A percentile compares a stretch with the other conserved stretches of the same genome.
Evolutionary conservation across 768 basidiomycete genomes (phyloP).

Genomic region (Daedaleopsis nitida): DNA sequence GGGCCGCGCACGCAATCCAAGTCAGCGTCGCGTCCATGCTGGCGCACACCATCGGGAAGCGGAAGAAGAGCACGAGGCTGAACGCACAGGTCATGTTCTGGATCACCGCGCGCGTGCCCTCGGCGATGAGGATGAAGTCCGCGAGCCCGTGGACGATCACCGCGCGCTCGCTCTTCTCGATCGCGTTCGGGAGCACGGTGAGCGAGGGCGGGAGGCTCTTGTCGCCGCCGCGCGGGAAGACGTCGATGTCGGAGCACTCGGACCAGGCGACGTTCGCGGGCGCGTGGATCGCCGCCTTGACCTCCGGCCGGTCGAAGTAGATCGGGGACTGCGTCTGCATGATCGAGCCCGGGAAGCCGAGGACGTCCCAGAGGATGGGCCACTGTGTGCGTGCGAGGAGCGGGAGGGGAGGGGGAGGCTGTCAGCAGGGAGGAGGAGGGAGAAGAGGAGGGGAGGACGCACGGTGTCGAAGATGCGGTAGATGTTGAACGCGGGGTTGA

Average conservation of each 20-base stretch:
- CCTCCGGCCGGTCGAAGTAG: conserved; percentile 71
- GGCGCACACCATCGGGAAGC: too few species aligned
- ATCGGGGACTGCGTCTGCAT: conserved; percentile 56
- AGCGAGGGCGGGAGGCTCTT: conserved; percentile 61
- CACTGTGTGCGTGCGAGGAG: conserved; percentile 31
- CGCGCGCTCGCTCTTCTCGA: conserved; percentile 69
- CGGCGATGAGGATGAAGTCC: conserved; percentile 73
- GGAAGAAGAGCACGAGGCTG: too few species aligned
- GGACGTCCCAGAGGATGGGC: conserved; percentile 77
- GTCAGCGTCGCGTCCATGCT: too few species aligned
- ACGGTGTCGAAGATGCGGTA: conserved; percentile 77
- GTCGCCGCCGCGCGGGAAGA: conserved; percentile 61
- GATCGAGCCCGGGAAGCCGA: conserved; percentile 66
- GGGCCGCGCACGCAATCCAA: too few species aligned
- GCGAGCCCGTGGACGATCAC: conserved; percentile 75
- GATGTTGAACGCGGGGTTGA: conserved; percentile 78
- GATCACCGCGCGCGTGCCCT: conserved; percentile 48
- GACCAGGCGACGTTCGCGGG: conserved; percentile 61
- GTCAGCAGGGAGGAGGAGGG: background rate
- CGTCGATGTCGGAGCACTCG: conserved; percentile 60
- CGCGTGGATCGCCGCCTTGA: conserved; percentile 73
- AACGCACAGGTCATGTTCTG: conserved; percentile 31
- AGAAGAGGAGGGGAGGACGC: conserved; percentile 20
- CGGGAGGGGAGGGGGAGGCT: background rate
- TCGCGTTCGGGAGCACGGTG: conserved; percentile 70